A percentile compares a stretch with the other conserved stretches of the same genome.
Evolutionary conservation across 768 basidiomycete genomes (phyloP).

Genomic region (Hericium erinaceus): DNA sequence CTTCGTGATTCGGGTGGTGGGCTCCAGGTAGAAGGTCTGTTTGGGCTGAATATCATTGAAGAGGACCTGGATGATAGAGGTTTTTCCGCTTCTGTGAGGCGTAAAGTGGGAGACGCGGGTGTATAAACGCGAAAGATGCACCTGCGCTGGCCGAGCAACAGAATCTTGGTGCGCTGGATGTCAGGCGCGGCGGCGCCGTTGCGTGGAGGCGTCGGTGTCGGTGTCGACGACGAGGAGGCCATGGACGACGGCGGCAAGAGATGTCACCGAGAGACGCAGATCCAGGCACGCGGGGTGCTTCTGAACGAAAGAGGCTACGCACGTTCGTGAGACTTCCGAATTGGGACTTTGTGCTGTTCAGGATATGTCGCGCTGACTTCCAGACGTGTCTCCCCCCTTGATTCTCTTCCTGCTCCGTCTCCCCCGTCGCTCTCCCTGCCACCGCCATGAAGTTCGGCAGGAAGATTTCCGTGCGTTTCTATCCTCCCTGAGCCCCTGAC

Average conservation of each 20-base stretch:
- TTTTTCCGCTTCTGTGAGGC: slow-evolving; percentile 72
- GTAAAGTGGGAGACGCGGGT: not conserved
- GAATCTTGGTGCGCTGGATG: slow-evolving; percentile 52
- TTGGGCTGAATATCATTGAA: slow-evolving; percentile 78
- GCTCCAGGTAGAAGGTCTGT: slow-evolving; percentile 85
- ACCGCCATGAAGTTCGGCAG: slow-evolving; percentile 69
- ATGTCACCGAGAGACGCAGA: no score
- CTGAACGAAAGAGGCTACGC: not conserved
- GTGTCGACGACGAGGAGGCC: slow-evolving; percentile 5
- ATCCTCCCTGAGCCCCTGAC: slow-evolving; percentile 4
- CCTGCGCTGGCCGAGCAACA: slow-evolving; percentile 67
- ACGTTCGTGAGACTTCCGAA: not conserved
- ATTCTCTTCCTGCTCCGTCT: not conserved
- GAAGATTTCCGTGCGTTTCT: slow-evolving; percentile 36
- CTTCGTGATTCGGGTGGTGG: slow-evolving; percentile 69
- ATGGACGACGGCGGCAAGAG: not conserved
- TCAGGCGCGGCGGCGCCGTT: no score
- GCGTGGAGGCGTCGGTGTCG: not conserved
- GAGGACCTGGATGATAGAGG: slow-evolving; percentile 85
- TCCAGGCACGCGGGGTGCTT: not conserved
- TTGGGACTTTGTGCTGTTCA: not conserved
- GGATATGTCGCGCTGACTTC: no score
- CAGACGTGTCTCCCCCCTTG: not conserved
- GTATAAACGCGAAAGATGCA: slow-evolving; percentile 17
- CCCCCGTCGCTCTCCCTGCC: not conserved